A percentile compares a stretch with the other conserved stretches of the same genome.
Conservation (phyloP, 2,329 filamentous ascomycete genomes). For the Eurotiales sp. region DNA sequence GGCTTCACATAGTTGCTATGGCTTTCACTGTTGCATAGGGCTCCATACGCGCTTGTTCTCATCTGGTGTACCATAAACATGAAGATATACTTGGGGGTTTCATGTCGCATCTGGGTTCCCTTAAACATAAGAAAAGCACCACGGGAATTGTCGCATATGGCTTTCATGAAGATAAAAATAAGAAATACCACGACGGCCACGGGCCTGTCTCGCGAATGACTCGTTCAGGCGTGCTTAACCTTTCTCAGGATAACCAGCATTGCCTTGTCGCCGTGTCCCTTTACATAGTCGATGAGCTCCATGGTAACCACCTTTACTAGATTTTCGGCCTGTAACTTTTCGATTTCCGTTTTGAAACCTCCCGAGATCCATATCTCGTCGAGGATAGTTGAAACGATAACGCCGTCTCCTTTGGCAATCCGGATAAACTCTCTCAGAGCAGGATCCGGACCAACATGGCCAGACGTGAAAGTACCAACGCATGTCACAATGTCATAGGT, state of each 20-base stretch:
- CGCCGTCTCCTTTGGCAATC: conserved; percentile 45
- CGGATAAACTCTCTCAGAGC: conserved; percentile 51
- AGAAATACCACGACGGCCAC: too few species aligned
- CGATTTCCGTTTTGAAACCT: conserved; percentile 48
- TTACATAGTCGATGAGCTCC: conserved; percentile 28
- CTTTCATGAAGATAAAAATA: too few species aligned
- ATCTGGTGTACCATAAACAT: too few species aligned
- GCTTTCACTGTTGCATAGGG: too few species aligned
- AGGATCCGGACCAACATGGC: conserved; percentile 50
- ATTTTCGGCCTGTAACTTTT: conserved; percentile 31
- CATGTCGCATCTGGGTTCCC: too few species aligned
- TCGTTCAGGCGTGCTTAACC: conserved; percentile 9
- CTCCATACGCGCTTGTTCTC: too few species aligned
- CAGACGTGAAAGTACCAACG: conserved; percentile 54
- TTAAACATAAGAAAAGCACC: too few species aligned
- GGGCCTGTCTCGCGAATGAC: too few species aligned
- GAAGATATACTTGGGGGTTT: too few species aligned
- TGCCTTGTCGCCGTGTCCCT: conserved; percentile 28
- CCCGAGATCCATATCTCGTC: conserved; percentile 48
- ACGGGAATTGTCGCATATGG: too few species aligned
- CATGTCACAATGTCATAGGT: conserved; percentile 52
- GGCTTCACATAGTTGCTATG: too few species aligned
- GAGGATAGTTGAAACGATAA: conserved; percentile 51
- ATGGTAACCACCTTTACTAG: conserved; percentile 31
- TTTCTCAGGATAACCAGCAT: conserved; percentile 26